phyloP scores from a whole-genome alignment of 768 basidiomycete genomes.

The Cystobasidium onofrii region DNA sequence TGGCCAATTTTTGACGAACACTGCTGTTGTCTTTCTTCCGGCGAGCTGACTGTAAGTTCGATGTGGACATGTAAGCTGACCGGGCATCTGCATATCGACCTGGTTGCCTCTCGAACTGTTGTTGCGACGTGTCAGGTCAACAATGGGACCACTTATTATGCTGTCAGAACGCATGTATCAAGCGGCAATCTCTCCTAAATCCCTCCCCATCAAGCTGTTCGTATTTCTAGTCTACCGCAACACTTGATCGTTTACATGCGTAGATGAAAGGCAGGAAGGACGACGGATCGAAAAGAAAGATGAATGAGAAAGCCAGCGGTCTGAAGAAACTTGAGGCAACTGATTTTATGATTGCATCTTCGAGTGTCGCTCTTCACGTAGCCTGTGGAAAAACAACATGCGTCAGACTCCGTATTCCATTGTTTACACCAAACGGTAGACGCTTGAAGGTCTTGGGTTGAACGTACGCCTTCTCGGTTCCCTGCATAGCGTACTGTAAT shows the following conservation, averaged over 20 bases:
- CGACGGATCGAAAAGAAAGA: neutral
- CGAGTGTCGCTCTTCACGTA: neutral
- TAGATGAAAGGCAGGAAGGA: neutral
- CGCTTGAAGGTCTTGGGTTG: neutral
- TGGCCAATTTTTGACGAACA: too few relatives aligned
- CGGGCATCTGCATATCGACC: too few relatives aligned
- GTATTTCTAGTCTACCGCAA: neutral
- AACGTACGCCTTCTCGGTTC: slow-evolving; percentile 14
- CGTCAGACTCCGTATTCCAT: neutral
- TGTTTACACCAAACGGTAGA: too few relatives aligned
- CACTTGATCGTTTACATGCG: neutral
- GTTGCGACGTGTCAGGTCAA: too few relatives aligned
- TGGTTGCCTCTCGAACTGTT: too few relatives aligned
- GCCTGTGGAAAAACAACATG: neutral
- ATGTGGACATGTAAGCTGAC: too few relatives aligned
- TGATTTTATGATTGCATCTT: neutral
- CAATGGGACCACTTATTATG: too few relatives aligned
- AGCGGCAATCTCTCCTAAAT: neutral
- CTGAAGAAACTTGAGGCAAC: neutral
- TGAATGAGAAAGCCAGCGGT: neutral
- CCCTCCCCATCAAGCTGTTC: neutral
- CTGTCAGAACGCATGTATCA: neutral
- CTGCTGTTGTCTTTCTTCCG: too few relatives aligned
- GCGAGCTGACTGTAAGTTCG: too few relatives aligned
- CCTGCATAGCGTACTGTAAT: slow-evolving; percentile 6